phyloP scores from a whole-genome alignment of 2,329 filamentous ascomycete genomes.

The Exophiala aquamarina region DNA sequence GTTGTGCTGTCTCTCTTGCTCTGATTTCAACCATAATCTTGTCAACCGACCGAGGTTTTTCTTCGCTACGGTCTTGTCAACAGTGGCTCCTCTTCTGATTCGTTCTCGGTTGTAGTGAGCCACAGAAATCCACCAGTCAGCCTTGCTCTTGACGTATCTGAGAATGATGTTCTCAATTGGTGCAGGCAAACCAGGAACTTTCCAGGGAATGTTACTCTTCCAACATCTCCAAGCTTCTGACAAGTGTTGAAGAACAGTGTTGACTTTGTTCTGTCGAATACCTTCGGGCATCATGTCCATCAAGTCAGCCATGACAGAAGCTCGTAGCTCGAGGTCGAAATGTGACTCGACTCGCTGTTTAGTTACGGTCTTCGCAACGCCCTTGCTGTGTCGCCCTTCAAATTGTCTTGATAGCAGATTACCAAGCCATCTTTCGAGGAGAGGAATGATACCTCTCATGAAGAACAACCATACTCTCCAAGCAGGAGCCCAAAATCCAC shows the following conservation, averaged over 20 bases:
- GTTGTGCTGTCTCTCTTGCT: slow-evolving; percentile 98
- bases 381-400: slow-evolving; percentile 97
- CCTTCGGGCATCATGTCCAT: slow-evolving; percentile 99
- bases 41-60: slow-evolving; percentile 97
- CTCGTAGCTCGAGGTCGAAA: slow-evolving; percentile 94
- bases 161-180: slow-evolving; percentile 99
- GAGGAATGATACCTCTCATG: slow-evolving; percentile 95
- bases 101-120: slow-evolving; percentile 98
- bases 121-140: slow-evolving; percentile 99
- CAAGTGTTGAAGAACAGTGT: slow-evolving; percentile 93
- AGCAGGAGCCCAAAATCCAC: slow-evolving; percentile 97
- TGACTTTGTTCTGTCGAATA: slow-evolving; percentile 99
- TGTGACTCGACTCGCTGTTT: slow-evolving; percentile 99
- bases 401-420: slow-evolving; percentile 97
- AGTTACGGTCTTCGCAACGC: slow-evolving; percentile 97
- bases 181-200: slow-evolving; percentile 92
- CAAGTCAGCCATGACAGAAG: slow-evolving; percentile 96
- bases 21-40: slow-evolving; percentile 93
- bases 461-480: slow-evolving; percentile 99
- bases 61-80: slow-evolving; percentile 99
- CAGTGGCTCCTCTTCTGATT: slow-evolving; percentile 91
- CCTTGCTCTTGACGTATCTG: slow-evolving; percentile 98
- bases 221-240: slow-evolving; percentile 99
- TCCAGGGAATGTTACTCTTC: slow-evolving; percentile 99
- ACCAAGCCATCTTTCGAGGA: slow-evolving; percentile 95